A percentile compares a stretch with the other conserved stretches of the same genome.
Evolutionary conservation across 495 filamentous ascomycete genomes (phyloP).

Genomic region (Penicillium verhagenii): DNA sequence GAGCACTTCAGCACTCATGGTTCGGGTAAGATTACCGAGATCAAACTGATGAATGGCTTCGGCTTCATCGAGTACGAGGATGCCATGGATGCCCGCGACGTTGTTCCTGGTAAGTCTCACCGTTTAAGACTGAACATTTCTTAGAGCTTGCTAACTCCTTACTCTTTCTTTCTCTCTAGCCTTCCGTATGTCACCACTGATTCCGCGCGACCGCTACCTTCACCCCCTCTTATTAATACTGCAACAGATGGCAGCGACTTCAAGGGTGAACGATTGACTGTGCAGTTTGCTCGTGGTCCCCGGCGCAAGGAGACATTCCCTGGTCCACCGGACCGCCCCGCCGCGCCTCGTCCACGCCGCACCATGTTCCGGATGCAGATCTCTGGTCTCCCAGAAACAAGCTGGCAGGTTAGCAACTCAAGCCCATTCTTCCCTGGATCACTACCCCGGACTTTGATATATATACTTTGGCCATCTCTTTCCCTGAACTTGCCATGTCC

Average conservation of each 20-base stretch:
- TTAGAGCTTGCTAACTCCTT: neutral
- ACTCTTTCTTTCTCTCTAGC: too few relatives aligned
- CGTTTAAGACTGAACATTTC: neutral
- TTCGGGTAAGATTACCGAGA: constrained; percentile 93
- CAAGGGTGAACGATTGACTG: constrained; percentile 93
- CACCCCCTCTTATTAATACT: constrained; percentile 2
- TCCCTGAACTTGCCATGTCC: constrained; percentile 8
- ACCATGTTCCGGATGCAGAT: constrained; percentile 96
- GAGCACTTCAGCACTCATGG: constrained; percentile 94
- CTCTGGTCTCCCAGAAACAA: constrained; percentile 97
- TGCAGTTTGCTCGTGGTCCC: constrained; percentile 94
- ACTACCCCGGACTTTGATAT: constrained; percentile 25
- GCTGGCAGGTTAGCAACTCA: constrained; percentile 98
- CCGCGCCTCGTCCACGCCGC: constrained; percentile 84
- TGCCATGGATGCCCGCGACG: constrained; percentile 92
- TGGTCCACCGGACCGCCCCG: constrained; percentile 64
- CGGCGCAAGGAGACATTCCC: constrained; percentile 79
- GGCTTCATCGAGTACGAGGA: constrained; percentile 99
- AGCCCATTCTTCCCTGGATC: constrained; percentile 52
- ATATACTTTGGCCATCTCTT: constrained; percentile 14
- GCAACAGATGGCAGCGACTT: constrained; percentile 89
- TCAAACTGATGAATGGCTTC: constrained; percentile 99
- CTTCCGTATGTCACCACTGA: constrained; percentile 48
- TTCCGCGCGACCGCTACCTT: neutral
- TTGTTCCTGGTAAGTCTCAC: constrained; percentile 79